Conservation (phyloP, 148 eudicot species). For the Vaccinium darrowii region DNA sequence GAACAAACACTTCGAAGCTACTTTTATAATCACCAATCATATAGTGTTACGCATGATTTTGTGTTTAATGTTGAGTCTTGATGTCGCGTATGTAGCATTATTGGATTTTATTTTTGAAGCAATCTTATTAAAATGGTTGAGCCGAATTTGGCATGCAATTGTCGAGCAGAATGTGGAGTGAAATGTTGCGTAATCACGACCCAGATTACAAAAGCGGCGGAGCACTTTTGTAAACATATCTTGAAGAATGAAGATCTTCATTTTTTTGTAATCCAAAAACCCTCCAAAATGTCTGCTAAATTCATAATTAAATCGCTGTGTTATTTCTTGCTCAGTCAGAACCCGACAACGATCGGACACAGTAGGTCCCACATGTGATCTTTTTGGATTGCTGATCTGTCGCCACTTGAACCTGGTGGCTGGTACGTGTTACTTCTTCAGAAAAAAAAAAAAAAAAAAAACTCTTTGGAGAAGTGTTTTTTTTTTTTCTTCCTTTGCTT, state of each 20-base stretch:
- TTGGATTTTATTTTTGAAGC: not conserved
- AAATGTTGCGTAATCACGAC: not conserved
- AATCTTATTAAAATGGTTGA: not conserved
- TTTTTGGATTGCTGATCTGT: not conserved
- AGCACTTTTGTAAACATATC: not conserved
- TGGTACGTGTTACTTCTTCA: not conserved
- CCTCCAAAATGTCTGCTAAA: not conserved
- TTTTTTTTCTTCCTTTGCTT: not conserved
- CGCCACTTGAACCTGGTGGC: not conserved
- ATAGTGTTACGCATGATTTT: no score
- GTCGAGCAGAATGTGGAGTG: not conserved
- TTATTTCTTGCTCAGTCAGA: not conserved
- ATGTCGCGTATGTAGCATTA: not conserved
- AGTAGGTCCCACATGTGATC: not conserved
- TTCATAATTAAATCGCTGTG: not conserved
- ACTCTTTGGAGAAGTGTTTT: not conserved
- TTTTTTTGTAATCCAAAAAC: not conserved
- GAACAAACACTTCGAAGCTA: no score
- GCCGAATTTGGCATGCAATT: not conserved
- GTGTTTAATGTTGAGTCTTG: no score
- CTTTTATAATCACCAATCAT: no score
- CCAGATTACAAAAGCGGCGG: not conserved
- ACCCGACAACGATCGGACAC: not conserved
- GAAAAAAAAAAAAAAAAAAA: no score
- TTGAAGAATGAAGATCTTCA: not conserved